phyloP scores from a whole-genome alignment of 2,329 filamentous ascomycete species.

The Colletotrichum agaves region DNA sequence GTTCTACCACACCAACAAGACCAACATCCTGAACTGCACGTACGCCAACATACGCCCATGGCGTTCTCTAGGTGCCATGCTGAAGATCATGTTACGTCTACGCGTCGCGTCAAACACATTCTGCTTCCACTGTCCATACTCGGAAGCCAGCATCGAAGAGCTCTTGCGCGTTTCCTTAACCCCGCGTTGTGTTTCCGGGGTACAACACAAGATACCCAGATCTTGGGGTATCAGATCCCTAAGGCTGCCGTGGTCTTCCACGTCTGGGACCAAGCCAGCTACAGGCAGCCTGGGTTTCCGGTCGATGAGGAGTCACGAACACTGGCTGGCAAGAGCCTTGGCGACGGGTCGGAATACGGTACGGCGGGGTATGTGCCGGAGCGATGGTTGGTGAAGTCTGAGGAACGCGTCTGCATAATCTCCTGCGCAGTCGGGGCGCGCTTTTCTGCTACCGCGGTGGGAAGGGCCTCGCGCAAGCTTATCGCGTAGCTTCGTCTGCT shows the following conservation, averaged over 20 bases:
- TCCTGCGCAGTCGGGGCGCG: slow-evolving; percentile 41
- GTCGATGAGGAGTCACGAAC: slow-evolving; percentile 44
- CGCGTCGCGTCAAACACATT: slow-evolving; percentile 45
- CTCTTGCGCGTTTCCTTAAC: slow-evolving; percentile 42
- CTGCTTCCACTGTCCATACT: slow-evolving; percentile 41
- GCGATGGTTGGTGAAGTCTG: slow-evolving; percentile 46
- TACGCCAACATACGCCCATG: slow-evolving; percentile 51
- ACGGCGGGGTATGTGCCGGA: slow-evolving; percentile 48
- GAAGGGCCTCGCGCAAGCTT: slow-evolving; percentile 36
- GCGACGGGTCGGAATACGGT: slow-evolving; percentile 25
- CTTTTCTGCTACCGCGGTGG: slow-evolving; percentile 34
- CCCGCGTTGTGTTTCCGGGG: slow-evolving; percentile 41
- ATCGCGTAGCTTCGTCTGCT: slow-evolving; percentile 44
- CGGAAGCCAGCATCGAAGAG: slow-evolving; percentile 47
- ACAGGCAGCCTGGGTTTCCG: slow-evolving; percentile 42
- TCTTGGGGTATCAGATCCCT: slow-evolving; percentile 44
- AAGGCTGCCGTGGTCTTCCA: slow-evolving; percentile 41
- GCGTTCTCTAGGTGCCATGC: slow-evolving; percentile 49
- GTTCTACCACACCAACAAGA: slow-evolving; percentile 2
- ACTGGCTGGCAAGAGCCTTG: slow-evolving; percentile 43
- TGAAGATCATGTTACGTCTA: slow-evolving; percentile 50
- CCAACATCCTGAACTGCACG: not conserved
- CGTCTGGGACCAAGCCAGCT: slow-evolving; percentile 39
- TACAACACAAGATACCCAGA: slow-evolving; percentile 41
- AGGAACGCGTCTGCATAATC: slow-evolving; percentile 38